Percentiles rank a stretch among this genome's conserved stretches.
Conservation (phyloP, 108 stramenopile genomes). For the Fragilaria radians region DNA sequence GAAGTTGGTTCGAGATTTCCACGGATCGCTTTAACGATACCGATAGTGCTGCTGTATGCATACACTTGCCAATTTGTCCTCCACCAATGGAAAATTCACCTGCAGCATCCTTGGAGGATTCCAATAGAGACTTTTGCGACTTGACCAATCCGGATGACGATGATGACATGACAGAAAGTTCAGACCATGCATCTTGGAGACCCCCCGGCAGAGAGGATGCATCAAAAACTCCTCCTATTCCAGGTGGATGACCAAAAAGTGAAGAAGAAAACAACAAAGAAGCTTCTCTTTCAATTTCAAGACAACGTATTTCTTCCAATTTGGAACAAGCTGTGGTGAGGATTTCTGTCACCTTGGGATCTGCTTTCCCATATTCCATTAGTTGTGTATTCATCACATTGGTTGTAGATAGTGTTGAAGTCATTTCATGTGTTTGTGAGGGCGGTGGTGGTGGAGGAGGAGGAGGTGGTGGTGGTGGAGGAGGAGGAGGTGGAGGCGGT, state of each 20-base stretch:
- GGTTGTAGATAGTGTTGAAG: neutral
- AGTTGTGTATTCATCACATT: neutral
- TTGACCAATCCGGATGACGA: conserved; percentile 6
- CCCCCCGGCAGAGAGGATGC: conserved; percentile 49
- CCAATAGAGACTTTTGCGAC: neutral
- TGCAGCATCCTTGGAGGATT: conserved; percentile 16
- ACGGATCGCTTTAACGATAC: conserved; percentile 27
- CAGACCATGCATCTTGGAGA: conserved; percentile 59
- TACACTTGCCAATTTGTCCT: conserved; percentile 56
- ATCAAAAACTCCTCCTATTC: conserved; percentile 13
- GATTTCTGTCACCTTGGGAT: conserved; percentile 2
- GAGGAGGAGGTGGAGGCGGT: conserved; percentile 34
- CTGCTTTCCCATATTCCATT: neutral
- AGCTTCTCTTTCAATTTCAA: conserved; percentile 64
- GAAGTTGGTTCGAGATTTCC: conserved; percentile 1
- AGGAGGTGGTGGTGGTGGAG: conserved; percentile 38
- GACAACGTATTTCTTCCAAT: conserved; percentile 56
- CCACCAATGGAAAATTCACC: conserved; percentile 32
- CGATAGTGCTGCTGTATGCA: conserved; percentile 30
- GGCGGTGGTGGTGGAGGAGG: conserved; percentile 27
- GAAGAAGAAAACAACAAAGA: conserved; percentile 48
- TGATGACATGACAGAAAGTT: conserved; percentile 31
- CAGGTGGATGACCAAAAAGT: conserved; percentile 35
- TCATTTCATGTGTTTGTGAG: conserved; percentile 6
- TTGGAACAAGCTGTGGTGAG: conserved; percentile 10